phyloP scores from a whole-genome alignment of 2,329 filamentous ascomycete genomes.

The Colletotrichum agaves region DNA sequence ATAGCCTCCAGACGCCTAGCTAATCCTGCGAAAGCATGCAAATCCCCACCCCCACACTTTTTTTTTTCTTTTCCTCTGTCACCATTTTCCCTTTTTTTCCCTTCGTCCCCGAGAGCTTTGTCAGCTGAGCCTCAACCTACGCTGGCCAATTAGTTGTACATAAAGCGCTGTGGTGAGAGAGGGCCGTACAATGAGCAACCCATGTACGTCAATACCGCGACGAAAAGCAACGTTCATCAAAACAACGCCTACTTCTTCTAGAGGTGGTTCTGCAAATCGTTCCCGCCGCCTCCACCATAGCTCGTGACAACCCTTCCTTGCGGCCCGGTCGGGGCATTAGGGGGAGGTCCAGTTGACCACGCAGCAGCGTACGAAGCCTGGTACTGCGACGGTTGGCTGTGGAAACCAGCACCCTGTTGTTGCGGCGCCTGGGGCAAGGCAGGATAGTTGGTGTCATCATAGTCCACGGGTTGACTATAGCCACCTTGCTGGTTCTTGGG shows the following conservation, averaged over 20 bases:
- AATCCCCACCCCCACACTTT: background rate
- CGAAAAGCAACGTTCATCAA: no score
- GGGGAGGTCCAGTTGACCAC: constrained; percentile 20
- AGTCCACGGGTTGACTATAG: constrained; percentile 56
- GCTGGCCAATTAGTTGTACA: no score
- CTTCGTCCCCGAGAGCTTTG: no score
- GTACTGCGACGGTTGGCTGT: constrained; percentile 39
- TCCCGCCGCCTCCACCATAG: constrained; percentile 38
- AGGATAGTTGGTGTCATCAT: constrained; percentile 54
- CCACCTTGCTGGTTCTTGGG: constrained; percentile 57
- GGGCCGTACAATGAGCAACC: no score
- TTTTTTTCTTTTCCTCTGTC: background rate
- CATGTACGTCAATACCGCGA: no score
- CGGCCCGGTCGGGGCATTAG: constrained; percentile 30
- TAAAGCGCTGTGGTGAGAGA: no score
- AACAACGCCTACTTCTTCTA: constrained; percentile 36
- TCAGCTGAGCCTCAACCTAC: no score
- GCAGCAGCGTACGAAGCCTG: constrained; percentile 26
- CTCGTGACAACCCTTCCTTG: constrained; percentile 39
- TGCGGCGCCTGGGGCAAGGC: constrained; percentile 41
- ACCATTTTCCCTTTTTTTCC: no score
- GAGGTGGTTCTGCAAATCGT: constrained; percentile 56
- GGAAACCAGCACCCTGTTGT: constrained; percentile 29
- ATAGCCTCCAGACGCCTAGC: constrained; percentile 32
- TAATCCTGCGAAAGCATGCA: constrained; percentile 4